A percentile compares a stretch with the other conserved stretches of the same genome.
Evolutionary conservation across 2,329 filamentous ascomycete species (phyloP).

Genomic region (Lojkania enalia): DNA sequence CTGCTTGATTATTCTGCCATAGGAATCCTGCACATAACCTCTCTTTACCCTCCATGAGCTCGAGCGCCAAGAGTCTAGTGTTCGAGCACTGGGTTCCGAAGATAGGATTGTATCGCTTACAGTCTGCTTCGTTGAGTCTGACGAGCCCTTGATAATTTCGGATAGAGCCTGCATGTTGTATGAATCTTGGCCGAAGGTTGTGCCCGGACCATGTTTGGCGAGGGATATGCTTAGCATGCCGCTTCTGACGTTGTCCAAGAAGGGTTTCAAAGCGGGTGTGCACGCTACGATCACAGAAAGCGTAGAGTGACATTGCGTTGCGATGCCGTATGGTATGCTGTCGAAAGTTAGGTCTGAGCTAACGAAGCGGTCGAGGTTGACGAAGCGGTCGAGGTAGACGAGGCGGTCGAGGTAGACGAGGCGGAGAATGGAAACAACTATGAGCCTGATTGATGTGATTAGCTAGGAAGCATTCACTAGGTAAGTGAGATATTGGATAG

Average conservation of each 20-base stretch:
- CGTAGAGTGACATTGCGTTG: conserved; percentile 27
- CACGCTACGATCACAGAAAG: conserved; percentile 29
- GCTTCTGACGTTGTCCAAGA: conserved; percentile 15
- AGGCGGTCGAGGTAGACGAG: conserved; percentile 25
- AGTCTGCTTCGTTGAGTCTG: too few species aligned
- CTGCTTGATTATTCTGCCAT: conserved; percentile 2
- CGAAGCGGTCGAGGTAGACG: conserved; percentile 22
- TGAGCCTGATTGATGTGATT: conserved; percentile 22
- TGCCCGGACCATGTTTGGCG: conserved; percentile 22
- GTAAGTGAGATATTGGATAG: too few species aligned
- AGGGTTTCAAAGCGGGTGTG: conserved; percentile 23
- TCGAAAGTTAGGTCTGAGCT: conserved; percentile 20
- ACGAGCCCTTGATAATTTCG: too few species aligned
- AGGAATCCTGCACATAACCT: neutral
- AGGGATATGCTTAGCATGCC: conserved; percentile 11
- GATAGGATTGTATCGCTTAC: too few species aligned
- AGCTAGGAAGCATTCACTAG: too few species aligned
- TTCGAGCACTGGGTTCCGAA: too few species aligned
- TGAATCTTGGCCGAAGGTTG: conserved; percentile 25
- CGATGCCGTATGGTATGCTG: conserved; percentile 25
- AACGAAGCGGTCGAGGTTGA: conserved; percentile 20
- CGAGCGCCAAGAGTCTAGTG: too few species aligned
- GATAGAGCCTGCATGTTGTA: conserved; percentile 15
- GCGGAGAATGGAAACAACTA: conserved; percentile 25
- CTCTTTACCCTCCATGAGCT: too few species aligned